phyloP scores from a whole-genome alignment of 345 rosid species.

The Turnera subulata region DNA sequence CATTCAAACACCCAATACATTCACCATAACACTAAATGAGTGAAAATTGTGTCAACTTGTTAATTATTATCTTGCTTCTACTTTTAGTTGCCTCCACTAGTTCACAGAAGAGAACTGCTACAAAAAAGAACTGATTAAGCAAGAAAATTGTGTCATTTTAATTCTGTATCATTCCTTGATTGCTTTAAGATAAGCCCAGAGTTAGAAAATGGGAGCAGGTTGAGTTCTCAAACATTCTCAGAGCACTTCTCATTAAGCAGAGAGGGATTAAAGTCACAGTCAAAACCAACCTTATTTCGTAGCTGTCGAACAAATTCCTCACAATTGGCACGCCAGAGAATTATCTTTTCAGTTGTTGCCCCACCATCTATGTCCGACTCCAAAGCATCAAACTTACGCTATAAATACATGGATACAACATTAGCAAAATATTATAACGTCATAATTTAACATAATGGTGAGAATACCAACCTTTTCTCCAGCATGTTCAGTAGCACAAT shows the following conservation, averaged over 20 bases:
- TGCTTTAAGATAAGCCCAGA: background rate
- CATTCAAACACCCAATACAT: too few species aligned
- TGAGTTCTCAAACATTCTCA: background rate
- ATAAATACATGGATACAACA: constrained; percentile 9
- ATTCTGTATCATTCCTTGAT: too few species aligned
- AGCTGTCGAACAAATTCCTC: constrained; percentile 67
- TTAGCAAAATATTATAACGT: constrained; percentile 14
- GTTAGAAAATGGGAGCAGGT: background rate
- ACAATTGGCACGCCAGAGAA: constrained; percentile 80
- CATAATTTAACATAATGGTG: constrained; percentile 7
- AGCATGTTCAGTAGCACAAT: constrained; percentile 27
- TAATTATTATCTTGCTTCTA: background rate
- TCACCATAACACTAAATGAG: too few species aligned
- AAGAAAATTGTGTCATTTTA: background rate
- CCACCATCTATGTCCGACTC: constrained; percentile 32
- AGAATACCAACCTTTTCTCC: constrained; percentile 25
- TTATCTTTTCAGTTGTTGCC: constrained; percentile 26
- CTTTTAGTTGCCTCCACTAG: background rate
- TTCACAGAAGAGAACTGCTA: background rate
- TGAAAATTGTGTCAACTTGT: too few species aligned
- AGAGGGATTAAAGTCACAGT: constrained; percentile 4
- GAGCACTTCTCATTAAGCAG: background rate
- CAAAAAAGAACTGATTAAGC: background rate
- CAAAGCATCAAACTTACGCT: constrained; percentile 56
- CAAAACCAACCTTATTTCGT: constrained; percentile 72